Conservation (phyloP, 352 stramenopile genomes). For the Pythium rishiriense region DNA sequence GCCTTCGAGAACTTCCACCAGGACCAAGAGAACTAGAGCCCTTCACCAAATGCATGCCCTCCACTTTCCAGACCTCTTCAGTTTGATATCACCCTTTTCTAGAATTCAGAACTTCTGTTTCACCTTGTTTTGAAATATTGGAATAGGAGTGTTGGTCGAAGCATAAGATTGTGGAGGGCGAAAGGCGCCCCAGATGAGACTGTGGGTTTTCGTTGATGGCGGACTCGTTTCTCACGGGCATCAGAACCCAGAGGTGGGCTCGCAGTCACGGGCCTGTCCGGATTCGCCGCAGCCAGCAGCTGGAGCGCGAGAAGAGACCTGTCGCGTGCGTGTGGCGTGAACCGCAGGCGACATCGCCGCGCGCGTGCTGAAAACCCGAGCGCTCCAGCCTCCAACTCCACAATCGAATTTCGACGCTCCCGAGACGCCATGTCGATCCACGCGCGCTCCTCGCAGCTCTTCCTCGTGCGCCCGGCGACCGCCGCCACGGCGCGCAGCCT, state of each 20-base stretch:
- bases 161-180: constrained; percentile 15
- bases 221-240: neutral
- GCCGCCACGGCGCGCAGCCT: constrained; percentile 18
- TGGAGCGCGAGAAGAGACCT: constrained; percentile 21
- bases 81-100: constrained; percentile 17
- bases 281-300: constrained; percentile 22
- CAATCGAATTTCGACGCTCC: constrained; percentile 6
- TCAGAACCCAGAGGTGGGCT: constrained; percentile 18
- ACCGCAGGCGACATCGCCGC: constrained; percentile 16
- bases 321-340: constrained; percentile 2
- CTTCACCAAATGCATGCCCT: too few relatives aligned
- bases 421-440: constrained; percentile 33
- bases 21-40: neutral
- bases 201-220: neutral
- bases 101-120: constrained; percentile 3
- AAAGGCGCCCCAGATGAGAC: neutral
- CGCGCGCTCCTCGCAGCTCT: constrained; percentile 48
- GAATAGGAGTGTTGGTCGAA: constrained; percentile 13
- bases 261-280: neutral
- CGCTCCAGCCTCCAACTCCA: neutral
- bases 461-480: constrained; percentile 27
- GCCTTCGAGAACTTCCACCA: constrained; percentile 35
- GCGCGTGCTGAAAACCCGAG: neutral
- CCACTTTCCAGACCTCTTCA: neutral
- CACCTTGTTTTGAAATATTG: constrained; percentile 3